Conservation (phyloP, 331 rosid species). For the Cydonia oblonga region DNA sequence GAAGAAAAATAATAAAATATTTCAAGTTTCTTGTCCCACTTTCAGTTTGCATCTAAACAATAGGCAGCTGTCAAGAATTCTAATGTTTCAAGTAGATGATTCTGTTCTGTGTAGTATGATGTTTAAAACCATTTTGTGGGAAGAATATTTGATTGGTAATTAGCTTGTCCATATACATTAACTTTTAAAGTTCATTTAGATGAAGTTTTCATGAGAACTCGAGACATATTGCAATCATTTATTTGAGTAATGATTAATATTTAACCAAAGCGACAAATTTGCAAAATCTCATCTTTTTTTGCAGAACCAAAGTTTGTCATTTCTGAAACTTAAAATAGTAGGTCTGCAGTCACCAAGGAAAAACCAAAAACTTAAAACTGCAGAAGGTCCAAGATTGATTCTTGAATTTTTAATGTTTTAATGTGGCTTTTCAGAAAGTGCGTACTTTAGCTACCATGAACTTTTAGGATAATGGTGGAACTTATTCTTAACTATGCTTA, state of each 20-base stretch:
- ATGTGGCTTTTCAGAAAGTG: neutral
- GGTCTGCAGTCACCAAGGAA: neutral
- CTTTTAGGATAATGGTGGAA: neutral
- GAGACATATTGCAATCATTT: neutral
- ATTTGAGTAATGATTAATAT: neutral
- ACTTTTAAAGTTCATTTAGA: neutral
- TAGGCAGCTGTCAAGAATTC: neutral
- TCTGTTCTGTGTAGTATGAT: neutral
- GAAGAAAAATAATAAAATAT: neutral
- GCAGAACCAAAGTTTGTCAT: neutral
- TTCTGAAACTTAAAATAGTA: neutral
- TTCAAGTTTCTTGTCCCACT: neutral
- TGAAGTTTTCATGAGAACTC: neutral
- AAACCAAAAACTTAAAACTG: neutral
- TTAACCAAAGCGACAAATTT: neutral
- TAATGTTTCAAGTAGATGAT: neutral
- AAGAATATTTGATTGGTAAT: neutral
- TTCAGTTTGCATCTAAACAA: neutral
- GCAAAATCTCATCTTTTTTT: neutral
- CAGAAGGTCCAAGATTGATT: neutral
- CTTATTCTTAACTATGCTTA: neutral
- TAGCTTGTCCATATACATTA: neutral
- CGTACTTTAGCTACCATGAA: neutral
- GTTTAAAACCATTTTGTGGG: neutral
- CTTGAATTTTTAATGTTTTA: neutral